Evolutionary conservation across 352 stramenopile genomes (phyloP).

Genomic region (Globisporangium alternatum): DNA sequence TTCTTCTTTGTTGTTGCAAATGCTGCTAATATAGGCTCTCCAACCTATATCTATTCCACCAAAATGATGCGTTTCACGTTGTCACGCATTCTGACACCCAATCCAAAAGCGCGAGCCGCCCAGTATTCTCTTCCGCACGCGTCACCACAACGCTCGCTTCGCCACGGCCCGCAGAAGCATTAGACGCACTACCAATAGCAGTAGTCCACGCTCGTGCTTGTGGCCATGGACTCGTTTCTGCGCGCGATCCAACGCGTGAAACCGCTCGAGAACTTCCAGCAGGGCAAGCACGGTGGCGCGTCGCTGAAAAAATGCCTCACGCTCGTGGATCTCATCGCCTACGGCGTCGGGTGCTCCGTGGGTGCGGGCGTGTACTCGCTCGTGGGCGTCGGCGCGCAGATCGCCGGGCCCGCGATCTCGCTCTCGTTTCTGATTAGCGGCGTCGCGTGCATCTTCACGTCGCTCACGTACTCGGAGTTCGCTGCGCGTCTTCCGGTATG

Average conservation of each 20-base stretch:
- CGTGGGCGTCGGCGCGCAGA: constrained; percentile 79
- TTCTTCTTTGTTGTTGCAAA: constrained; percentile 25
- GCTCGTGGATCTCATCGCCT: constrained; percentile 77
- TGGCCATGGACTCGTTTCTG: constrained; percentile 48
- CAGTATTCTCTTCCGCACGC: too few species aligned
- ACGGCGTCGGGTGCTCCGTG: constrained; percentile 89
- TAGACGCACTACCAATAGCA: neutral
- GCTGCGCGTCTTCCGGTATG: constrained; percentile 76
- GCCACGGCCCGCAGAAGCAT: too few species aligned
- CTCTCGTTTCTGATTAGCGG: constrained; percentile 89
- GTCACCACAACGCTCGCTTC: too few species aligned
- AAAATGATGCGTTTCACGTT: too few species aligned
- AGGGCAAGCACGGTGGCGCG: constrained; percentile 23
- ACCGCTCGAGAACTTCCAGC: constrained; percentile 55
- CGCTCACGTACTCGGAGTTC: constrained; percentile 91
- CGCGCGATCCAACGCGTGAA: constrained; percentile 62
- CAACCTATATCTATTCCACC: too few species aligned
- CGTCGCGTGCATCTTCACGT: constrained; percentile 89
- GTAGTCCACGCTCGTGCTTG: neutral
- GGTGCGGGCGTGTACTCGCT: constrained; percentile 92
- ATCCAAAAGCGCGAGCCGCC: too few species aligned
- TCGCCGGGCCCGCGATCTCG: constrained; percentile 86
- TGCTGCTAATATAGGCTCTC: constrained; percentile 19
- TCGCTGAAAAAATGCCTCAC: constrained; percentile 68
- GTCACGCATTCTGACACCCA: too few species aligned